Base-by-base conservation (phyloP, 2,329 filamentous ascomycete species). In the Nothopassalora personata region DNA sequence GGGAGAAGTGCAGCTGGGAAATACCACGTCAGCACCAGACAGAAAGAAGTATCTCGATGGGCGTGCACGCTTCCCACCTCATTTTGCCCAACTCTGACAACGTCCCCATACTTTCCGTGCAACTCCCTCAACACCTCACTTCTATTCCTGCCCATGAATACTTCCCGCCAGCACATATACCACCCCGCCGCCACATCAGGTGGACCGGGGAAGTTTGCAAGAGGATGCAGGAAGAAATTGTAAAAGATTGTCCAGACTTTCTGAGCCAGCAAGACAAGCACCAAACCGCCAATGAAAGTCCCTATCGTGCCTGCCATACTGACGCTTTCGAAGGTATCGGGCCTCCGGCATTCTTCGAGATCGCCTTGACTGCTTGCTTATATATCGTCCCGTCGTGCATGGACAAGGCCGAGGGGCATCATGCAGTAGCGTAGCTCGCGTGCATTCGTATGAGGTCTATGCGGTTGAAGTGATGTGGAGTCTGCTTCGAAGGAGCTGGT, bases 1-100 rank as follows among this genome's bases (percentile, higher is more conserved):
- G 69, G 9, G 71, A 71, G 66, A 79, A 79, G 60, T 79, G 75
- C 33, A 79, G 72, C 74, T 77, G 18, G 4, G 11, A 33, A 1
- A 23, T 23, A 23, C 23, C 23, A 23, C 23, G 18, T n/a, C 13
- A 47, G 45, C 33, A 45, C 10, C 34, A 54, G 19, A 8, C 18
- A 27, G 27, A 33, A 5, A n/a, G 30, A 3, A 52, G 34, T 23
- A 51, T 15, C 43, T 45, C 28, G 19, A 53, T 18, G 15, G 2
- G 46, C 10, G 34, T 34, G 18, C 5, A n/a, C 19, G 39, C 30
- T 18, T 46, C 55, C 31, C 39, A 60, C 60, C 52, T 64, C 62
- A 45, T 64, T 64, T 3, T 47, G 48, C n/a, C 62, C 62, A 27
- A 64, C 60, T 11, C 62, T 53, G 9, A 64, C 60, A 27, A 64